Evolutionary conservation across 345 rosid genomes (phyloP), one percentile per base, ranked within the genome.

Genomic region (Carallia pectinifolia): DNA sequence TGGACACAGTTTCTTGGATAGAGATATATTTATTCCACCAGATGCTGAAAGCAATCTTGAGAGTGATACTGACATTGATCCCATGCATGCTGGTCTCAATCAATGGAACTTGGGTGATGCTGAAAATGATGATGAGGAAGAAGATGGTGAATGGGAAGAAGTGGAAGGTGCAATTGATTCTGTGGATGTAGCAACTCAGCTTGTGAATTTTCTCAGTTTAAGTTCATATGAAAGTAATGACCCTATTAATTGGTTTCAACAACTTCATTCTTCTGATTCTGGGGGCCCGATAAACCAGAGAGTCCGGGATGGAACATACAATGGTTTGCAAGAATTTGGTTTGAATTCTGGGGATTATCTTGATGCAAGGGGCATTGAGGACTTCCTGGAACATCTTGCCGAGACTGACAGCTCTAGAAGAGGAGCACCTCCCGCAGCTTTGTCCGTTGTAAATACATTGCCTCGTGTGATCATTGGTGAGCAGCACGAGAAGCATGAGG

Each of bases 361-460:
- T 18, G 85, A 85, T 66, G 78, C 77, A 66, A 83, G 91, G 67
- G 90, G 90, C 64, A 84, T 89, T 60, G 95, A 87, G 55, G 89
- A 88, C 73, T 74, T 91, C 75, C 91, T 89, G 69, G 90, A 87
- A 63, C 88, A 85, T 74, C 84, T 93, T 75, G 88, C 87, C 66
- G 93, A 81, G 67, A 81, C 87, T 71, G 96, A 87, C 74, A 83
- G 66, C 62, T 82, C 91, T 27, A 88, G 90, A 78, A 85, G 96
- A 85, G 93, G 93, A 69, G 96, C 98, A 27, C 97, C 97, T 70
- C 98, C 96, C 74, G 90, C 97, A 53, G 85, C 98, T 62, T 31
- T 73, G 30, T 86, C 96, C n/a, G 84, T 75, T 66, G 77, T 91
- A 73, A 81, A 77, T 53, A 84, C 63, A 69, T 87, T 93, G 68